Percentiles rank a stretch among this genome's conserved stretches.
Conservation (phyloP, 192 early-diverging fungal species). For the Linnemannia hyalina region DNA sequence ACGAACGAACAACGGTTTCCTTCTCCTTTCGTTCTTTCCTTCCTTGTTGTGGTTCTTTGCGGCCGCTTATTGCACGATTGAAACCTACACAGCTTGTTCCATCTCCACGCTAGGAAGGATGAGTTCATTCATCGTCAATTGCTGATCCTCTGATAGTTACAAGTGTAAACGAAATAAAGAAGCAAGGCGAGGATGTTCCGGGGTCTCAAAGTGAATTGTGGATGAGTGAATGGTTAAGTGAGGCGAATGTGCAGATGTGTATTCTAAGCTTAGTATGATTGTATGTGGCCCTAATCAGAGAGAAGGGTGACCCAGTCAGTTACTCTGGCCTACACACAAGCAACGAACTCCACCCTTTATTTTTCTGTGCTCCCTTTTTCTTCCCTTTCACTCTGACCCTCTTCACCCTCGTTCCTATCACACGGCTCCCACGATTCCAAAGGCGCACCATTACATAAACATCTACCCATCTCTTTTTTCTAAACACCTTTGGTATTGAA, state of each 20-base stretch:
- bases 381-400: not conserved
- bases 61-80: not conserved
- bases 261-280: not conserved
- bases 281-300: not conserved
- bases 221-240: too few species aligned
- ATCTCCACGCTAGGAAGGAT: not conserved
- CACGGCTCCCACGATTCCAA: constrained; percentile 1
- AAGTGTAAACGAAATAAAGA: not conserved
- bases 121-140: not conserved
- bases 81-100: not conserved
- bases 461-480: not conserved
- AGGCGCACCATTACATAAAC: constrained; percentile 5
- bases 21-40: not conserved
- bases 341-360: not conserved
- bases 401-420: not conserved
- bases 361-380: not conserved
- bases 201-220: not conserved
- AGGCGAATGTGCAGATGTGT: not conserved
- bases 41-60: not conserved
- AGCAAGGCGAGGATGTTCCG: not conserved
- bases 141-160: not conserved
- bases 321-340: not conserved
- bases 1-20: not conserved
- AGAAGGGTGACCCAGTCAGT: not conserved
- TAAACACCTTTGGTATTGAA: not conserved